phyloP scores from a whole-genome alignment of 2,329 filamentous ascomycete genomes.

The Venturiaceae sp. region DNA sequence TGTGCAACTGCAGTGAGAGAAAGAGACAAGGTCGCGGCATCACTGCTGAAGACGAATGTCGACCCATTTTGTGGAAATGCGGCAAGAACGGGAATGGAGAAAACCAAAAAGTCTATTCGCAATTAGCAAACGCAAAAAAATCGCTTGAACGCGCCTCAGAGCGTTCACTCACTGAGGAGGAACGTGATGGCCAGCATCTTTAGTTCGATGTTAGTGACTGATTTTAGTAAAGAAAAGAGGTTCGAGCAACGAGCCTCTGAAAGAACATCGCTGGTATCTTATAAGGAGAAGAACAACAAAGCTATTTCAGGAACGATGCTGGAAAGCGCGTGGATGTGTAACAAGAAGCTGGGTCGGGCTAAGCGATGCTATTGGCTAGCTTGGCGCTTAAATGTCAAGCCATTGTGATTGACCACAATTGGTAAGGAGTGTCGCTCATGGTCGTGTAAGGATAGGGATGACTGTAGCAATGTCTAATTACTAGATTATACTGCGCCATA shows the following conservation, averaged over 20 bases:
- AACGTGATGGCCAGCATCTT: background rate
- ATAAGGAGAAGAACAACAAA: background rate
- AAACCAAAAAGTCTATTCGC: background rate
- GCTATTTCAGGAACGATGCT: background rate
- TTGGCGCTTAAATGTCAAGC: background rate
- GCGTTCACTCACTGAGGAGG: background rate
- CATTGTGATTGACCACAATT: background rate
- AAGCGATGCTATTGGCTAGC: background rate
- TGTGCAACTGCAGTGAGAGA: conserved; percentile 12
- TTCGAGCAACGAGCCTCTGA: background rate
- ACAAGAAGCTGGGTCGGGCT: background rate
- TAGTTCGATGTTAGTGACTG: background rate
- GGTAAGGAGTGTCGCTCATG: background rate
- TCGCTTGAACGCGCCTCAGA: background rate
- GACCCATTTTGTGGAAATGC: background rate
- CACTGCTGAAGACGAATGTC: background rate
- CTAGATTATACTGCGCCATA: background rate
- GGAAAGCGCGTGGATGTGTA: background rate
- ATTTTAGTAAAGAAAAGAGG: too few relatives aligned
- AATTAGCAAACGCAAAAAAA: background rate
- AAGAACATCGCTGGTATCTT: background rate
- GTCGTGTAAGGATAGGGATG: background rate
- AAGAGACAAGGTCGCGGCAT: conserved; percentile 13
- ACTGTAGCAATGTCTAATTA: background rate
- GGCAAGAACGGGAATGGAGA: background rate